A percentile compares a stretch with the other conserved stretches of the same genome.
Conservation (phyloP, 371 early-diverging fungal genomes). For the Coemansia sp. region DNA sequence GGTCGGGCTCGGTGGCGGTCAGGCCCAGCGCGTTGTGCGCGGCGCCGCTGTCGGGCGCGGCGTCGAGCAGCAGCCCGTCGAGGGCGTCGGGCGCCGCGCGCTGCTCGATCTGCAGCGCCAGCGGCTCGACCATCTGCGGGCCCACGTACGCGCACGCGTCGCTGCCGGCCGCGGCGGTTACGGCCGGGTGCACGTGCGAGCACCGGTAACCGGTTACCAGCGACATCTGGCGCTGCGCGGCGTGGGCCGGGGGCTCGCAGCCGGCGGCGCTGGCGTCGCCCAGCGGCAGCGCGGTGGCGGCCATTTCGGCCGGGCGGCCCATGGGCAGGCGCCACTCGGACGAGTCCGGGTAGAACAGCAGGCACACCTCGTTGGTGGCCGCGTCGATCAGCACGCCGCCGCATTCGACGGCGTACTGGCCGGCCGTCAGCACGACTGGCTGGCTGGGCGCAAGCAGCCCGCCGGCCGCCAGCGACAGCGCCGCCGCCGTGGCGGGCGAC, state of each 20-base stretch:
- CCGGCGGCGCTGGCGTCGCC: constrained; percentile 29
- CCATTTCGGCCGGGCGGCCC: constrained; percentile 33
- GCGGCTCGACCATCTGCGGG: constrained; percentile 46
- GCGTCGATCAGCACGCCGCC: constrained; percentile 47
- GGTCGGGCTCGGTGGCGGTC: background rate
- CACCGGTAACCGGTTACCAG: constrained; percentile 43
- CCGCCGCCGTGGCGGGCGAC: background rate
- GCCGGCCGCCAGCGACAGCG: background rate
- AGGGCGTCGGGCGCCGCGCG: constrained; percentile 9
- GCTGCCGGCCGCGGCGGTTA: background rate
- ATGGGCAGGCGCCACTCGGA: constrained; percentile 50
- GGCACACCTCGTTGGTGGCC: constrained; percentile 41
- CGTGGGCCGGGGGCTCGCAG: constrained; percentile 42
- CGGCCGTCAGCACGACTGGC: constrained; percentile 27
- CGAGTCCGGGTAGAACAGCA: constrained; percentile 45
- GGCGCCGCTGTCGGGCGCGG: too few species aligned
- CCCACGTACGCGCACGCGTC: constrained; percentile 38
- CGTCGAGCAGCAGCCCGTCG: too few species aligned
- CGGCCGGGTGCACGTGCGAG: constrained; percentile 40
- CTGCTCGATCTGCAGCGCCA: constrained; percentile 43
- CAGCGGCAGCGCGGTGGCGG: background rate
- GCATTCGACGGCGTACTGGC: constrained; percentile 38
- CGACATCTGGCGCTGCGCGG: constrained; percentile 40
- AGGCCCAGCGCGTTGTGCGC: background rate
- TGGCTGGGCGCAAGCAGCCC: background rate